phyloP scores from a whole-genome alignment of 2,329 filamentous ascomycete species.

The Arthrobotrys megalospora region DNA sequence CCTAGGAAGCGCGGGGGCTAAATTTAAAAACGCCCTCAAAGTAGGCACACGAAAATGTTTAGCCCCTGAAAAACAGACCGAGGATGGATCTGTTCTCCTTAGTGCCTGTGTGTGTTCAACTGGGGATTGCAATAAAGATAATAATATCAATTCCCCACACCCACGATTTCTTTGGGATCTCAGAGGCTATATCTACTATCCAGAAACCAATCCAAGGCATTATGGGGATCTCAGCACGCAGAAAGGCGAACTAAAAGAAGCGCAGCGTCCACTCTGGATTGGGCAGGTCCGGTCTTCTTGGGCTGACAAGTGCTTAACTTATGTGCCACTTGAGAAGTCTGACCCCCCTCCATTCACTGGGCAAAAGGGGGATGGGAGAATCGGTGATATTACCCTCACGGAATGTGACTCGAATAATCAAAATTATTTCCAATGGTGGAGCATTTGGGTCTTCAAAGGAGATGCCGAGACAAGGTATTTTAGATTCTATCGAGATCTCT shows the following conservation, averaged over 20 bases:
- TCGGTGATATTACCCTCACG: neutral
- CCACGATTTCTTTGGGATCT: constrained; percentile 47
- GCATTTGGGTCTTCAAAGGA: constrained; percentile 14
- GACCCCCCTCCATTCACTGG: neutral
- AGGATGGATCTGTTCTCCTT: neutral
- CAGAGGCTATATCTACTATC: neutral
- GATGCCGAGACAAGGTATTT: constrained; percentile 11
- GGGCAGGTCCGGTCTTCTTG: neutral
- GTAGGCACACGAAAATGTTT: constrained; percentile 4
- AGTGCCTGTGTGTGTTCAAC: constrained; percentile 11
- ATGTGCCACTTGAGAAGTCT: neutral
- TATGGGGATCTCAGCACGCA: neutral
- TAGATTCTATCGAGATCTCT: neutral
- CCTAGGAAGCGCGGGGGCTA: neutral
- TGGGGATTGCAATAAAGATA: constrained; percentile 20
- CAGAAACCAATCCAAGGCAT: neutral
- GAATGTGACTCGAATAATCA: neutral
- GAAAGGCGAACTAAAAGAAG: neutral
- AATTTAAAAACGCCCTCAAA: constrained; percentile 4
- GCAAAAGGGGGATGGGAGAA: neutral
- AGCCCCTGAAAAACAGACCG: neutral
- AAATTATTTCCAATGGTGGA: constrained; percentile 7
- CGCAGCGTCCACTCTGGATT: neutral
- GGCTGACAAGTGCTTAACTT: neutral
- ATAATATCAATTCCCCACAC: constrained; percentile 32